phyloP scores from a whole-genome alignment of 73 alveolate genomes.

The Tetrahymena thermophila region DNA sequence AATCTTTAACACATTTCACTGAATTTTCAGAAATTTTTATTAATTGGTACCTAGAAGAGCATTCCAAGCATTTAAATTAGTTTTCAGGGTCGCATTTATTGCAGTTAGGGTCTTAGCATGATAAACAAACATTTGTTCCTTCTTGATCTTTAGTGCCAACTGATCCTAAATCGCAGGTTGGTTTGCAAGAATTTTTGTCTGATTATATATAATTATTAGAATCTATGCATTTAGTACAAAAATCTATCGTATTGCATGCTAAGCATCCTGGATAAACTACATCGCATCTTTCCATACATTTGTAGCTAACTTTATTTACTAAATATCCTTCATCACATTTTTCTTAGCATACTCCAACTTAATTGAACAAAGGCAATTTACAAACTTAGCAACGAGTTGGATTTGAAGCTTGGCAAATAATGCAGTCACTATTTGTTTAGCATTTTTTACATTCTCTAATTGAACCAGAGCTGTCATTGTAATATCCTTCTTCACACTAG shows the following conservation, averaged over 20 bases:
- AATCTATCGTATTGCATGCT: neutral
- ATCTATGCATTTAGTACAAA: neutral
- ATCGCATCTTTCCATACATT: neutral
- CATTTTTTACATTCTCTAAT: neutral
- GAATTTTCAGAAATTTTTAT: neutral
- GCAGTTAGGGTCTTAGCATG: neutral
- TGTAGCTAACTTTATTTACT: too few species aligned
- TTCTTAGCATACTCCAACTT: neutral
- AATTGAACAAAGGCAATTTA: neutral
- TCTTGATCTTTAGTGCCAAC: neutral
- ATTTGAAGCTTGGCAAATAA: neutral
- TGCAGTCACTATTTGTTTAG: neutral
- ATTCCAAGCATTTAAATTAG: neutral
- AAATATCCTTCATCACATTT: neutral
- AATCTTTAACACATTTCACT: neutral
- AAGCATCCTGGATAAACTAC: neutral
- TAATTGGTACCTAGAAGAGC: neutral
- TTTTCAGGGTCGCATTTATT: neutral
- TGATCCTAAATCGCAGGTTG: neutral
- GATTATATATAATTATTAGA: neutral
- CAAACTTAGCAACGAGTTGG: neutral
- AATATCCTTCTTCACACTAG: neutral
- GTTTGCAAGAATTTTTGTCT: neutral
- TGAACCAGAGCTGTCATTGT: neutral
- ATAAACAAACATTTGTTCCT: neutral